Base-by-base conservation (phyloP, 1,139 yeast species). In the Nakaseomyces sp. region DNA sequence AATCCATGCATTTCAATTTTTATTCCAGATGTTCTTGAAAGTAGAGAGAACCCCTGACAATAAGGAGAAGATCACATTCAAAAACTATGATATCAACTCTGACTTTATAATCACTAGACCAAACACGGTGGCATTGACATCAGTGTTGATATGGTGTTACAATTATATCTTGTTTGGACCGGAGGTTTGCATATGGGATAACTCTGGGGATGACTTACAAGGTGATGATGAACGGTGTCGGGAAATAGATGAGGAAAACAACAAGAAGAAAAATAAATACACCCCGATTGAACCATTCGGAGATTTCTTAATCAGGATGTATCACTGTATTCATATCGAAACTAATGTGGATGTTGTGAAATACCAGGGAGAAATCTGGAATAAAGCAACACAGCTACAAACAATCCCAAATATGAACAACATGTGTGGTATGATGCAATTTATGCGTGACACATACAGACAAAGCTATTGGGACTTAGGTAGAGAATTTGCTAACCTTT, bases 1-100 rank as follows among this genome's bases (percentile, higher is more conserved):
- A n/a, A 67, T 81, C 6, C 85, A 80, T 57, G 79, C 84, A 47
- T 79, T 76, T 55, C 65, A 79, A 55, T 66, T 77, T 37, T 59
- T 80, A 18, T 80, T 83, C 74, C 83, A 80, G 47, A 69, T 77
- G 58, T 73, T 79, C 64, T 61, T 81, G 61, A 71, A 30, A 75
- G 78, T 33, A 68, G 67, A 48, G 68, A 68, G 48, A 46, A 45
- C 56, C 45, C 55, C 55, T 28, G 41, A 43, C 20, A 30, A 66
- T 9, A 22, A 25, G 20, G 30, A 29, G 22, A 18, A 29, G 26
- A 25, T 37, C 8, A 24, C 32, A 3, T 37, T 37, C 20, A 18
- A 30, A 58, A 20, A 60, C 56, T 74, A 74, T 54, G 69, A 69
- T 41, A 75, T 79, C 0, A 69, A 71, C 44, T 60, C 67, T 5